Evolutionary conservation across 2,329 filamentous ascomycete species (phyloP).

Genomic region (Davidsoniella eucalypti): DNA sequence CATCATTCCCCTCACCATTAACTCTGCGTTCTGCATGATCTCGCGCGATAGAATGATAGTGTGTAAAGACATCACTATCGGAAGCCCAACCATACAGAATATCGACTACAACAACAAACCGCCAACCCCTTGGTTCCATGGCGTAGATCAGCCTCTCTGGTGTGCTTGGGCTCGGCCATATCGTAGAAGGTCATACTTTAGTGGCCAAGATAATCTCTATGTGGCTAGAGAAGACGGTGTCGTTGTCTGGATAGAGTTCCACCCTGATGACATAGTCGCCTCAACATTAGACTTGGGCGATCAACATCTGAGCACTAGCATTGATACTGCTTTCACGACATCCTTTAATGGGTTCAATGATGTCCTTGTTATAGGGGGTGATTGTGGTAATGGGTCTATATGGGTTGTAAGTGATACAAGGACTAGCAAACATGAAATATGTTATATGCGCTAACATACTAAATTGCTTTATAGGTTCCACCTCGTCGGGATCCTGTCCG

Average conservation of each 20-base stretch:
- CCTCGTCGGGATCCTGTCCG: constrained; percentile 34
- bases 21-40: constrained; percentile 54
- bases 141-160: constrained; percentile 45
- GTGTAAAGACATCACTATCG: constrained; percentile 36
- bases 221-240: constrained; percentile 77
- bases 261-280: constrained; percentile 30
- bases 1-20: constrained; percentile 54
- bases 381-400: constrained; percentile 60
- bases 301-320: constrained; percentile 35
- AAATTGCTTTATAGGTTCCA: constrained; percentile 26
- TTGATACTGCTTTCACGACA: constrained; percentile 68
- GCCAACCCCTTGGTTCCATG: constrained; percentile 31
- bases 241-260: constrained; percentile 56
- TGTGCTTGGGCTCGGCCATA: constrained; percentile 69
- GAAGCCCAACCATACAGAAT: constrained; percentile 30
- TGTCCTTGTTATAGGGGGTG: constrained; percentile 64
- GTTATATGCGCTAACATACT: not conserved
- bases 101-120: constrained; percentile 26
- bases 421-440: too few species aligned
- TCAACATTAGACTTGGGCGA: constrained; percentile 17
- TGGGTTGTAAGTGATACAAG: constrained; percentile 41
- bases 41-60: constrained; percentile 42
- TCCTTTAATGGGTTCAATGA: constrained; percentile 54
- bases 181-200: constrained; percentile 44
- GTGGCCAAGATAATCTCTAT: constrained; percentile 62